Evolutionary conservation across 78 protist species (phyloP), one percentile per base, ranked within the genome.

Genomic region (Trichosphaerium sp.): DNA sequence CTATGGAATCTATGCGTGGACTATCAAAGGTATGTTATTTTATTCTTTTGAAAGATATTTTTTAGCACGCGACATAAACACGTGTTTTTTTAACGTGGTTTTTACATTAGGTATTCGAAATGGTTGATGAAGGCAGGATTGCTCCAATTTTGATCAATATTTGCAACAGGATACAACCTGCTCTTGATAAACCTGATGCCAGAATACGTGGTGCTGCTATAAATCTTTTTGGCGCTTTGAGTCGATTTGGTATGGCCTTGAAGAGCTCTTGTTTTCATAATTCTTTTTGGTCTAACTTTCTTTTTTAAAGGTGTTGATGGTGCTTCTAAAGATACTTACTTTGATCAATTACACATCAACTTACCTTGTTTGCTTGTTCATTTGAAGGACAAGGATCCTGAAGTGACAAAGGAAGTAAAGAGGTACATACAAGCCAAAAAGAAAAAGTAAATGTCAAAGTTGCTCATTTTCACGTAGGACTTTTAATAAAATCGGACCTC

Each of bases 1-100:
- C 83, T 1, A 69, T 74, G 73, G 79, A 82, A 62, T 69, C 83
- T 37, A 82, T 82, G 88, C 28, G 48, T n/a, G 78, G 75, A 66
- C 82, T 82, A 6, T 44, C 71, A 1, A 68, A 65, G 43, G 35
- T 66, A 23, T 29, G 12, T n/a, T n/a, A n/a, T n/a, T n/a, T n/a
- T n/a, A n/a, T n/a, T n/a, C n/a, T n/a, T n/a, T n/a, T n/a, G n/a
- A n/a, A n/a, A n/a, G n/a, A n/a, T n/a, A n/a, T n/a, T n/a, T n/a
- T n/a, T n/a, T n/a, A n/a, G n/a, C n/a, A n/a, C 18, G 51, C 51
- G 21, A 47, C 35, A 47, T 18, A 18, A 47, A n/a, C 51, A 47
- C 51, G 21, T 47, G 18, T n/a, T n/a, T 18, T n/a, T 47, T n/a
- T 21, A 47, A n/a, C 51, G 21, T 47, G 51, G 21, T 47, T 18